These are phyloP conservation scores for Ascochyta rabiei DNA, from an alignment of 2,329 filamentous ascomycete genomes.

Conservation along the genomic window DNA sequence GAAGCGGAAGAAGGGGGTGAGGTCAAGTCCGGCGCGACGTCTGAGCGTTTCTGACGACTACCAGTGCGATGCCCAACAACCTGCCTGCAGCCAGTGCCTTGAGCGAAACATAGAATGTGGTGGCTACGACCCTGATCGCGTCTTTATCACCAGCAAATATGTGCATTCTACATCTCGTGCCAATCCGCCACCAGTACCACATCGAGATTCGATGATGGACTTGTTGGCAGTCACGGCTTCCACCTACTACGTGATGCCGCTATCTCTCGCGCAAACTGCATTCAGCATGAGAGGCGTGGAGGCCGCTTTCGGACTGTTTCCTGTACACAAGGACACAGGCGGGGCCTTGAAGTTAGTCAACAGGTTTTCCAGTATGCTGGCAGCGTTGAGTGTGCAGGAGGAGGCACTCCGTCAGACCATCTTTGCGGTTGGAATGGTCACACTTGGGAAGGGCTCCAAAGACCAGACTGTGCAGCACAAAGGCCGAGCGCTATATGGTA, in stretches of 20 bases:
- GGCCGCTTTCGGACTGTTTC: slow-evolving; percentile 30
- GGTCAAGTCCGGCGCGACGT: slow-evolving; percentile 19
- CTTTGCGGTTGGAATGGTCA: slow-evolving; percentile 33
- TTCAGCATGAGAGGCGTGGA: slow-evolving; percentile 32
- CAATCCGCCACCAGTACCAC: not conserved
- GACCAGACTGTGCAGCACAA: slow-evolving; percentile 25
- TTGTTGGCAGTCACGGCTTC: slow-evolving; percentile 8
- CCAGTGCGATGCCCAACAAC: slow-evolving; percentile 67
- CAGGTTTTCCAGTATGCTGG: slow-evolving; percentile 23
- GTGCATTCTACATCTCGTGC: not conserved
- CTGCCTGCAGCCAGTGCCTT: slow-evolving; percentile 66
- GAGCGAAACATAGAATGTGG: slow-evolving; percentile 65
- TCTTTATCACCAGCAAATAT: slow-evolving; percentile 59
- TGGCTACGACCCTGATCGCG: slow-evolving; percentile 67
- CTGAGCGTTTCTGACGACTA: not conserved
- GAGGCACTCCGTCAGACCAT: slow-evolving; percentile 32
- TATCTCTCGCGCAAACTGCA: slow-evolving; percentile 27
- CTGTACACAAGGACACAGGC: slow-evolving; percentile 14
- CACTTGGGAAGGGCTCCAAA: slow-evolving; percentile 25
- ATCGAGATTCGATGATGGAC: not conserved
- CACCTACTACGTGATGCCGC: slow-evolving; percentile 8
- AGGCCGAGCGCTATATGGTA: slow-evolving; percentile 33
- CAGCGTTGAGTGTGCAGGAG: slow-evolving; percentile 27
- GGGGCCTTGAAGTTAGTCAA: slow-evolving; percentile 3
- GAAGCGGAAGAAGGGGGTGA: slow-evolving; percentile 62